Evolutionary conservation across 164 flowering plant genomes (phyloP).

Genomic region (Berberis thunbergii): DNA sequence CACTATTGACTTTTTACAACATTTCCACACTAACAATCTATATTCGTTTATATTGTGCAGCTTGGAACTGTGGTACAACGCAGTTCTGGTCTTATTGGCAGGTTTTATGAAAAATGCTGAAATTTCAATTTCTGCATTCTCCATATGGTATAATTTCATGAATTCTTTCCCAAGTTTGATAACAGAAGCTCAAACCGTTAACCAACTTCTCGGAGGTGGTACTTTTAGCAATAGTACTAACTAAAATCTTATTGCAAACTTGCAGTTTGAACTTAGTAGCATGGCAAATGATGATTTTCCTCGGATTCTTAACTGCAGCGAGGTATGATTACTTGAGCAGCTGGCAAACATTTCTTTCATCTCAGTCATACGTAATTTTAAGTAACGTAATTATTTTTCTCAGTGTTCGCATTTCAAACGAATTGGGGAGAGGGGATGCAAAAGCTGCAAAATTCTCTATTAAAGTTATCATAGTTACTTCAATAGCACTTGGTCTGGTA

Average conservation of each 20-base stretch:
- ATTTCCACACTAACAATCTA: background rate
- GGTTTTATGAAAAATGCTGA: conserved; percentile 2
- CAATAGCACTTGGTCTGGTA: background rate
- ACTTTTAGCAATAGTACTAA: background rate
- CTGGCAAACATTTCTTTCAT: background rate
- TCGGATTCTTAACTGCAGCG: conserved; percentile 33
- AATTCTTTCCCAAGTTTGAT: background rate
- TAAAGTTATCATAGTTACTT: background rate
- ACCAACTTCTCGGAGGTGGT: no score
- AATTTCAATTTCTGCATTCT: background rate
- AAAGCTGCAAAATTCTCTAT: conserved; percentile 2
- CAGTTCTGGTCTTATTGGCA: conserved; percentile 6
- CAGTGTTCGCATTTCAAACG: background rate
- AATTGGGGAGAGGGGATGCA: background rate
- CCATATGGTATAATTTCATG: background rate
- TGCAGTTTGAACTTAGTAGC: conserved; percentile 29
- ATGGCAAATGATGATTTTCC: conserved; percentile 28
- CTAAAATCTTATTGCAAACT: background rate
- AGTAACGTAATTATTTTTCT: background rate
- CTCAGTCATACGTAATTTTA: no score
- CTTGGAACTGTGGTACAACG: conserved; percentile 37
- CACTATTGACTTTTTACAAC: background rate
- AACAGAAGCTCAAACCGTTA: background rate
- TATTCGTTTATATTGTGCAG: conserved; percentile 8
- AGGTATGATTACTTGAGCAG: conserved; percentile 13